A percentile compares a stretch with the other conserved stretches of the same genome.
Evolutionary conservation across 371 early-diverging fungal species (phyloP).

Genomic region (Mortierella sp.): DNA sequence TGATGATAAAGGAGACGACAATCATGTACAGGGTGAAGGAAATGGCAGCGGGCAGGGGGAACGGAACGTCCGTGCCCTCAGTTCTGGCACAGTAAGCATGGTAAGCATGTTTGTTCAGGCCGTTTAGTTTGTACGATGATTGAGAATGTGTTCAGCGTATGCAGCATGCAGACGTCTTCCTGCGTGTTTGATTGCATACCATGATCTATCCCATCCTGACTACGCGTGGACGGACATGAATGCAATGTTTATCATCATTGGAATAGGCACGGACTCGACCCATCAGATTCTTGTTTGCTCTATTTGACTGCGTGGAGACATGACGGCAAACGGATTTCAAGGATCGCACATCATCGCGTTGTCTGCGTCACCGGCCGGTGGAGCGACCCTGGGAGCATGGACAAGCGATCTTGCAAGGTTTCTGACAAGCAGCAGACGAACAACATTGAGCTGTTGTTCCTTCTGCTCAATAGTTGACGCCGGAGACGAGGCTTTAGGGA

Average conservation of each 20-base stretch:
- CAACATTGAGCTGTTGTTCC: conserved; percentile 25
- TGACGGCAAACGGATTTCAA: background rate
- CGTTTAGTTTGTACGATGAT: too few species aligned
- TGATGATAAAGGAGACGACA: conserved; percentile 60
- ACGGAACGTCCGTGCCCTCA: too few species aligned
- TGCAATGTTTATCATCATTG: conserved; percentile 10
- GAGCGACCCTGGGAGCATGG: conserved; percentile 14
- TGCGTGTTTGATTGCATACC: conserved; percentile 14
- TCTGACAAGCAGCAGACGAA: conserved; percentile 35
- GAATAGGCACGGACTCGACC: background rate
- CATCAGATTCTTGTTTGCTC: too few species aligned
- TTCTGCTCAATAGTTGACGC: conserved; percentile 20
- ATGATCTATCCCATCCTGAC: conserved; percentile 30
- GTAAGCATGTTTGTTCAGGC: too few species aligned
- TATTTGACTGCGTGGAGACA: too few species aligned
- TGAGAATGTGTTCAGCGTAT: too few species aligned
- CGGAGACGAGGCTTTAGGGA: conserved; percentile 17
- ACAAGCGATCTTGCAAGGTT: conserved; percentile 44
- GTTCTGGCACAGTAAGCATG: too few species aligned
- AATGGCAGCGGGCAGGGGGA: conserved; percentile 97
- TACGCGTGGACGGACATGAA: conserved; percentile 7
- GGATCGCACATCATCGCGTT: background rate
- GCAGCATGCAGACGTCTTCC: background rate
- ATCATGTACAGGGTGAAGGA: conserved; percentile 63
- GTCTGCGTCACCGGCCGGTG: background rate